These are phyloP conservation scores for Paramecium sexaurelia DNA, from an alignment of 73 alveolate genomes.

Conservation along the genomic window DNA sequence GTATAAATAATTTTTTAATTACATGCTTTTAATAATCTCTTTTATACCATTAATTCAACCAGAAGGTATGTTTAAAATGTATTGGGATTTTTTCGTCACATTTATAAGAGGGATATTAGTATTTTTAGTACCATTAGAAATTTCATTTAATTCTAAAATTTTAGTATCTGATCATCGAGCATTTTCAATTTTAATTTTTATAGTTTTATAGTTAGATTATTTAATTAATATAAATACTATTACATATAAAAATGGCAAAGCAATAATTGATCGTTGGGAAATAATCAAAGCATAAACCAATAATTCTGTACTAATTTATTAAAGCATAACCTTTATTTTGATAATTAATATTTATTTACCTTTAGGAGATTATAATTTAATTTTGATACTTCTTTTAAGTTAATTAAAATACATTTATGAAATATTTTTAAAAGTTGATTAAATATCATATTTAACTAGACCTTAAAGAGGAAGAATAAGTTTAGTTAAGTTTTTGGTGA, in stretches of 20 bases:
- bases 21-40: background rate
- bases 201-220: background rate
- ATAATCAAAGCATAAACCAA: background rate
- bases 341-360: background rate
- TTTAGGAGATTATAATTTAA: background rate
- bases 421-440: background rate
- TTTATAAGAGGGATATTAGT: background rate
- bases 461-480: slow-evolving; percentile 16
- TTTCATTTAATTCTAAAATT: background rate
- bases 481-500: background rate
- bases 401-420: slow-evolving; percentile 24
- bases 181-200: background rate
- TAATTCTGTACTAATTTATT: background rate
- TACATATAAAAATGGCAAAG: background rate
- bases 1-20: background rate
- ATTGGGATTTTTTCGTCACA: slow-evolving; percentile 15
- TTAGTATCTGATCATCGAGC: background rate
- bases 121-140: background rate
- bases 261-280: background rate
- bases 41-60: slow-evolving; percentile 19
- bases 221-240: background rate
- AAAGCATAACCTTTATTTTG: background rate
- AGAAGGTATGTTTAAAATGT: background rate
- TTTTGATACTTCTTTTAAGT: background rate
- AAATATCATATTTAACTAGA: background rate